Conservation (phyloP, 2,329 filamentous ascomycete genomes). For the Neophaeococcomyces aloes region DNA sequence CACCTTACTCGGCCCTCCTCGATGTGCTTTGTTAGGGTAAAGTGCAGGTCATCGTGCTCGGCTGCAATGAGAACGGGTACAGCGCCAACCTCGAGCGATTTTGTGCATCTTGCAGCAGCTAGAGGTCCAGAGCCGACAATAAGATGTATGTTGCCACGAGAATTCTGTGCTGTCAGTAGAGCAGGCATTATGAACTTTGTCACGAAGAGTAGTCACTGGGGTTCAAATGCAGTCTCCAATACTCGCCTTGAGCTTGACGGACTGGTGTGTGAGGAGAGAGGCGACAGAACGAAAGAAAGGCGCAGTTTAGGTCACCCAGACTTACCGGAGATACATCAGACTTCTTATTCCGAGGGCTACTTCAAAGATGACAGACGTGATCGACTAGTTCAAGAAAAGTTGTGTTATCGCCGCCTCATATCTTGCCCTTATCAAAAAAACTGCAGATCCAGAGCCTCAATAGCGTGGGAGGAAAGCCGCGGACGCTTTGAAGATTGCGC, state of each 20-base stretch:
- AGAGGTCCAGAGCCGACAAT: constrained; percentile 79
- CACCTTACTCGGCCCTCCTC: constrained; percentile 33
- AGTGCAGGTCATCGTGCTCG: constrained; percentile 49
- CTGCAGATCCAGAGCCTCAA: constrained; percentile 1
- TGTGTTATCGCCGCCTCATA: neutral
- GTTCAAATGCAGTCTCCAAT: neutral
- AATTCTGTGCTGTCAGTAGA: constrained; percentile 33
- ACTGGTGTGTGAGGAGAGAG: neutral
- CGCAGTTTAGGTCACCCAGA: neutral
- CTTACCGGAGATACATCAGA: constrained; percentile 2
- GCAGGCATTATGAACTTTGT: constrained; percentile 8
- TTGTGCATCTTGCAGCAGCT: constrained; percentile 70
- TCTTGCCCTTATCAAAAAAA: neutral
- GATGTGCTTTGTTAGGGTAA: constrained; percentile 40
- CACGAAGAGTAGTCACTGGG: neutral
- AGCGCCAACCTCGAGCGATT: constrained; percentile 73
- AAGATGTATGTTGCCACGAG: constrained; percentile 50
- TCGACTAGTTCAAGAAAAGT: neutral
- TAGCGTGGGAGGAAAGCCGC: neutral
- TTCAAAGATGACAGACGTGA: neutral
- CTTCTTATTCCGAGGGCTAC: neutral
- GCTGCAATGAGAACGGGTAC: constrained; percentile 68
- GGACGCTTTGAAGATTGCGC: neutral
- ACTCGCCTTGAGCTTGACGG: neutral
- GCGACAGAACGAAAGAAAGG: neutral